A percentile compares a stretch with the other conserved stretches of the same genome.
phyloP scores from a whole-genome alignment of 1,139 yeast species.

The Saccharomycopsis phalli region DNA sequence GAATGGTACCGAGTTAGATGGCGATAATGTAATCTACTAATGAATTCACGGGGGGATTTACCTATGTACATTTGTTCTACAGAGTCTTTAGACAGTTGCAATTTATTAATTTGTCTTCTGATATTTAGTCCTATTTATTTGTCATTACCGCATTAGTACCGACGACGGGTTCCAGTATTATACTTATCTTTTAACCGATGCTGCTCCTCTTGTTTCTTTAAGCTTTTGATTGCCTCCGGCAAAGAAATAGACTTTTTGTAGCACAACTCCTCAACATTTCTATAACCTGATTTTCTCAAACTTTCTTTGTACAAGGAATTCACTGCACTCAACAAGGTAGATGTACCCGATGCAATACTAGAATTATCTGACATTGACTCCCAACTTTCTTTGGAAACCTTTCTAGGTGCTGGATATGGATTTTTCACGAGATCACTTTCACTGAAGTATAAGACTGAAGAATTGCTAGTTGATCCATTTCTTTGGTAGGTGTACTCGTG shows the following conservation, averaged over 20 bases:
- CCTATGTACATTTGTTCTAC: no score
- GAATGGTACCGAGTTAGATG: no score
- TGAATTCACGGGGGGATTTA: no score
- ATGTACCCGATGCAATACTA: slow-evolving; percentile 3
- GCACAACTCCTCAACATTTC: slow-evolving; percentile 17
- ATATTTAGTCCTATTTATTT: no score
- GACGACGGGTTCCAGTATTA: no score
- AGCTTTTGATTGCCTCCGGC: slow-evolving; percentile 15
- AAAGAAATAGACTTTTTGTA: slow-evolving; percentile 9
- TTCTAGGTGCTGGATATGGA: slow-evolving; percentile 4
- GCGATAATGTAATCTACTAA: no score
- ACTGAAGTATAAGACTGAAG: slow-evolving; percentile 17
- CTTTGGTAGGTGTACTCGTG: background rate
- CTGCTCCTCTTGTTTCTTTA: slow-evolving; percentile 5
- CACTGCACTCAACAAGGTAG: slow-evolving; percentile 18
- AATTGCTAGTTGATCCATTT: slow-evolving; percentile 7
- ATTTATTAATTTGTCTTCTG: no score
- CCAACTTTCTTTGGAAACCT: slow-evolving; percentile 10
- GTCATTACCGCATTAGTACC: no score
- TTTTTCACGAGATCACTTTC: slow-evolving; percentile 18
- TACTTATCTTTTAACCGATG: background rate
- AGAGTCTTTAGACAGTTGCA: no score
- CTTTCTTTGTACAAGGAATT: slow-evolving; percentile 19
- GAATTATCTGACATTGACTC: slow-evolving; percentile 12
- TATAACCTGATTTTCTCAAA: slow-evolving; percentile 14